Evolutionary conservation across 441 rosid species (phyloP).

Genomic region (Pelargonium fulgidum): DNA sequence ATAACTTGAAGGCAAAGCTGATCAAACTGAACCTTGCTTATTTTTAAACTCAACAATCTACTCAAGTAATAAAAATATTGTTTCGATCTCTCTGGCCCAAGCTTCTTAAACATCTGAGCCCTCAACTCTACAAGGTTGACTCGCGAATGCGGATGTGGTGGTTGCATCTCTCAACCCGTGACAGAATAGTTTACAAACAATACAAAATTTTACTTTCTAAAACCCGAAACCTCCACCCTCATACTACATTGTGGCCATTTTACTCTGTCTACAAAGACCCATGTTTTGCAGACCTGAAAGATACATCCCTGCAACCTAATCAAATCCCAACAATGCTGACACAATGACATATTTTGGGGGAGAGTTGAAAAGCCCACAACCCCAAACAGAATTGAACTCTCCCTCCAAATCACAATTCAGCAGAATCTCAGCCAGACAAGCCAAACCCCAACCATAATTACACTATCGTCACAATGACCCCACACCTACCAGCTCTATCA

Average conservation of each 20-base stretch:
- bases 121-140: conserved; percentile 68
- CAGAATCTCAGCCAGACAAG: conserved; percentile 8
- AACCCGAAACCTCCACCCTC: conserved; percentile 14
- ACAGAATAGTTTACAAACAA: conserved; percentile 11
- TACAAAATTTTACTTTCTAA: conserved; percentile 15
- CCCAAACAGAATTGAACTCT: conserved; percentile 3
- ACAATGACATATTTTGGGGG: conserved; percentile 2
- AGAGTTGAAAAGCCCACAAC: conserved; percentile 5
- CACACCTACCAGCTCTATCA: too few species aligned
- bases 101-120: conserved; percentile 60
- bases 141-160: conserved; percentile 56
- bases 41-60: conserved; percentile 69
- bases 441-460: conserved; percentile 13
- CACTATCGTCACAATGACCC: background rate
- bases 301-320: conserved; percentile 15
- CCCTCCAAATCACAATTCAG: conserved; percentile 13
- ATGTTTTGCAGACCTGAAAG: conserved; percentile 11
- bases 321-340: conserved; percentile 18
- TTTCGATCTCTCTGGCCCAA: conserved; percentile 71
- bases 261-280: conserved; percentile 21
- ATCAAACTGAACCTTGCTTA: conserved; percentile 70
- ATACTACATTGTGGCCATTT: conserved; percentile 20
- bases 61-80: conserved; percentile 64
- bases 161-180: conserved; percentile 58
- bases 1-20: conserved; percentile 58